Base-by-base conservation (phyloP, 345 rosid genomes). In the Camelina sativa region DNA sequence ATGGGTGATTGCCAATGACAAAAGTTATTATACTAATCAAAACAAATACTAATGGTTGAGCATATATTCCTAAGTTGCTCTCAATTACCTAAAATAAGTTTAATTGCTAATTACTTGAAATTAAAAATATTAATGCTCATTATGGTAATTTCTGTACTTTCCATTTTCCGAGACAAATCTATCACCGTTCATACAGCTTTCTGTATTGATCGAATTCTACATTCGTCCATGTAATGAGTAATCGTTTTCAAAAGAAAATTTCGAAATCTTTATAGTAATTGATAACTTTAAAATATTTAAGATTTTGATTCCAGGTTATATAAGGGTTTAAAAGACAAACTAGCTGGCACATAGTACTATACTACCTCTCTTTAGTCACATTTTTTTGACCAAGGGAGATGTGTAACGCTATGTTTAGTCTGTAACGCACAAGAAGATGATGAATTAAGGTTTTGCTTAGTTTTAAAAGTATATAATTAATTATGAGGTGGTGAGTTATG, bases 391-490 rank as follows among this genome's bases (percentile, higher is more conserved):
- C 20, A n/a, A 35, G 20, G 55, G 34, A 69, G 51, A 22, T 54
- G 20, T 76, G 62, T 67, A 75, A 75, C 68, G 73, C 40, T 74
- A 52, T 65, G 66, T 28, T 57, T 66, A 25, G 22, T 47, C 17
- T 17, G 79, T 75, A 59, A 75, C 69, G 74, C 73, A 67, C 74
- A 67, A 51, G 38, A 61, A 28, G 5, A 60, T 51, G 67, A 62
- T 59, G 48, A 59, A 38, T 19, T 59, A 67, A 54, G 66, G 25
- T 28, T 67, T 17, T 59, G 67, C 23, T 48, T 56, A 56, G 13
- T 50, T n/a, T 3, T 28, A 11, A 11, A 28, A 25, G 4, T 25
- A 25, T 3, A 25, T 25, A 25, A 25, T 23, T 3, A 47, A 48
- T 10, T 56, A 37, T 66, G 13, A 60, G 62, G 28, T 40, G 54